phyloP scores from a whole-genome alignment of 768 basidiomycete genomes.

The Trametes coccinea region DNA sequence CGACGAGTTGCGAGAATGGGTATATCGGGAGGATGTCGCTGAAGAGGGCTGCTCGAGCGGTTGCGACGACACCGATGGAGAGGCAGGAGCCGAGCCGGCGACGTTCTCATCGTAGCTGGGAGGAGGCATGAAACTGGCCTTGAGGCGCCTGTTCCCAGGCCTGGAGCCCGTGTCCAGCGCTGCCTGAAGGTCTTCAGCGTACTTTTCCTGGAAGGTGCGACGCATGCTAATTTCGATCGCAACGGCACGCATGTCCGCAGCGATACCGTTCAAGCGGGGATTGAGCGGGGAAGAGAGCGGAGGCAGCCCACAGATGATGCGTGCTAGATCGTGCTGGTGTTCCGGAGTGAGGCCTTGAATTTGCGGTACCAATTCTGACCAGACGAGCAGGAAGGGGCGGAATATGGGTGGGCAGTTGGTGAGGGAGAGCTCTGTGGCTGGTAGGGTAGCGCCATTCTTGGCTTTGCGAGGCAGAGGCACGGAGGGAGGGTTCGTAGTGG shows the following conservation, averaged over 20 bases:
- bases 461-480: conserved; percentile 70
- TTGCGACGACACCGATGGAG: conserved; percentile 29
- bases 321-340: conserved; percentile 79
- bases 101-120: conserved; percentile 53
- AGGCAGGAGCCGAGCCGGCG: conserved; percentile 20
- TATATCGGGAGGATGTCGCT: conserved; percentile 14
- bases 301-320: conserved; percentile 67
- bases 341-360: conserved; percentile 67
- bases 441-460: conserved; percentile 35
- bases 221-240: conserved; percentile 87
- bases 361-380: conserved; percentile 62
- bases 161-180: conserved; percentile 65
- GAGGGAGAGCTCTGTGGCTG: conserved; percentile 60
- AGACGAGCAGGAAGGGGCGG: conserved; percentile 67
- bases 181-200: conserved; percentile 72
- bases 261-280: conserved; percentile 54
- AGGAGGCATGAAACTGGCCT: conserved; percentile 70
- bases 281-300: conserved; percentile 44
- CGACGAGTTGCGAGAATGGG: conserved; percentile 14
- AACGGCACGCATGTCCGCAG: conserved; percentile 81
- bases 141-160: conserved; percentile 35
- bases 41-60: conserved; percentile 13
- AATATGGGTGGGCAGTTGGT: conserved; percentile 73
- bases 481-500: conserved; percentile 73
- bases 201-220: conserved; percentile 80